Conservation (phyloP, 495 filamentous ascomycete species). For the Pseudomonodictys pantanalensis region DNA sequence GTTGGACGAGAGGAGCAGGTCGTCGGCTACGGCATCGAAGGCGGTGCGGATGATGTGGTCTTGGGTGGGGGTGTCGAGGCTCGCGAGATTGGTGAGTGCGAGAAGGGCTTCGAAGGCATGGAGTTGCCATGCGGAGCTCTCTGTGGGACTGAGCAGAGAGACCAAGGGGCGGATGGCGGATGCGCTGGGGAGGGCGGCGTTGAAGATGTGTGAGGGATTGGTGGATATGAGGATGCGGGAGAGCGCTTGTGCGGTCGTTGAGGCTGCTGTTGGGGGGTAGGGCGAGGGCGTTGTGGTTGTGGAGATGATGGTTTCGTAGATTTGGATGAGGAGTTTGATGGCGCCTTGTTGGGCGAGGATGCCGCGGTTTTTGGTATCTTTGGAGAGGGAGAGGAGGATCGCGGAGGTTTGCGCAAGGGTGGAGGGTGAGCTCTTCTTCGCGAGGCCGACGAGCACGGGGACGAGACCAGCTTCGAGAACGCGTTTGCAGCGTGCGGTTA, state of each 20-base stretch:
- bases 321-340: conserved; percentile 73
- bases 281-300: conserved; percentile 63
- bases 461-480: conserved; percentile 75
- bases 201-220: conserved; percentile 83
- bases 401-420: conserved; percentile 66
- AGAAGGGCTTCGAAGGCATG: conserved; percentile 86
- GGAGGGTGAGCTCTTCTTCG: conserved; percentile 59
- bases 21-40: conserved; percentile 68
- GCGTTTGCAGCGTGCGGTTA: conserved; percentile 69
- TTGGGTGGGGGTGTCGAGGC: conserved; percentile 65
- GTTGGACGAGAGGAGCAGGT: conserved; percentile 75
- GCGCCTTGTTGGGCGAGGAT: conserved; percentile 86
- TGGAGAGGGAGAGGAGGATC: conserved; percentile 74
- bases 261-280: conserved; percentile 46
- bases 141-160: conserved; percentile 61
- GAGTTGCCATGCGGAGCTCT: conserved; percentile 69
- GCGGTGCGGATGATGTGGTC: conserved; percentile 67
- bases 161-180: conserved; percentile 77
- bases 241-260: conserved; percentile 72
- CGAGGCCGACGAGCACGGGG: conserved; percentile 66
- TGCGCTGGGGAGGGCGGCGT: conserved; percentile 65
- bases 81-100: conserved; percentile 90
- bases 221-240: conserved; percentile 89
- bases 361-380: conserved; percentile 67
- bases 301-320: conserved; percentile 65